Base-by-base conservation (phyloP, 2,329 filamentous ascomycete species). In the Lasiodiplodia sp. region DNA sequence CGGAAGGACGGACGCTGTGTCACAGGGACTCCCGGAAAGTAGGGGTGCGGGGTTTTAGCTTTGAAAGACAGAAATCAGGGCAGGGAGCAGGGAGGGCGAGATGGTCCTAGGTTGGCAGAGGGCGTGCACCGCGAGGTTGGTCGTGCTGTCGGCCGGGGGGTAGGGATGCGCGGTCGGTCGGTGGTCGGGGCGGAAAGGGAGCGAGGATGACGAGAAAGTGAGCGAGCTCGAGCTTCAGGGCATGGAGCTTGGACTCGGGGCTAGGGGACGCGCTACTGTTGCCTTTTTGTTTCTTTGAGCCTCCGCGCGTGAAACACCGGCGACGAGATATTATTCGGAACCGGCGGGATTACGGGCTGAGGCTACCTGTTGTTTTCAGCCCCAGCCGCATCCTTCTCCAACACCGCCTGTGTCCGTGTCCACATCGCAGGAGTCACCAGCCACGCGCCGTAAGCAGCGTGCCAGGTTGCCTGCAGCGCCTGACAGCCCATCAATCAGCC, bases 91-190 rank as follows among this genome's bases (percentile, higher is more conserved):
- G 60, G 55, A 57, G 44, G 52, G 60, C 51, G 60, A n/a, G 60
- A 31, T 28, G 34, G 47, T 23, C 34, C 10, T 18, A 38, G n/a
- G 21, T 38, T 3, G n/a, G 40, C 16, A 18, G 31, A n/a, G 47
- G n/a, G 60, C 60, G 60, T 64, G 60, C 25, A 31, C 60, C 47
- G 47, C n/a, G 60, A 38, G 60, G 44, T 37, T 64, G 60, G 60
- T 64, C 47, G 60, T 52, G 60, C 60, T 38, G 60, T 38, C 57
- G 37, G 58, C 58, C 37, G 58, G 58, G 58, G 58, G 58, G 60
- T 64, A 64, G 60, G 60, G 60, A 64, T 64, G 44, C 44, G 60
- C 60, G 58, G 40, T 63, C 57, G n/a, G 58, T 51, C 58, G 58
- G 58, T 34, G 60, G 60, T 64, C 60, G 60, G 60, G n/a, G 44